Evolutionary conservation across 208 protist species (phyloP).

Genomic region (Crithidia brevicula): DNA sequence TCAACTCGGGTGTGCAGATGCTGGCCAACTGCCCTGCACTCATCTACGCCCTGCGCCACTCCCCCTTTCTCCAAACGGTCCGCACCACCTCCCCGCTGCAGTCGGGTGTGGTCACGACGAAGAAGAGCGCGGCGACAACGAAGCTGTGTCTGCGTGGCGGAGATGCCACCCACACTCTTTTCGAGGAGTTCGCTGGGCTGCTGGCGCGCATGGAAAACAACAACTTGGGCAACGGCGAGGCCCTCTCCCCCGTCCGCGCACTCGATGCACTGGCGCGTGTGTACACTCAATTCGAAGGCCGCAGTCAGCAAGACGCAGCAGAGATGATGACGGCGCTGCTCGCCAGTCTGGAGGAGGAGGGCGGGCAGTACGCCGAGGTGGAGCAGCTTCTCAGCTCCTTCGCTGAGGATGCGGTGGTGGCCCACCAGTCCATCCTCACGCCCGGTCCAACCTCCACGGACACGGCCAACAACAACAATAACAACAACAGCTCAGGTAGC

Average conservation of each 20-base stretch:
- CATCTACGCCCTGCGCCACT: constrained; percentile 65
- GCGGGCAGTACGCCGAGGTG: constrained; percentile 52
- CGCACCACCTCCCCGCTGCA: constrained; percentile 1
- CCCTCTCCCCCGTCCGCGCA: constrained; percentile 52
- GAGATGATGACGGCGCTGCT: constrained; percentile 85
- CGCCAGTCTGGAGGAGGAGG: constrained; percentile 76
- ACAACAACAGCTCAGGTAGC: not conserved
- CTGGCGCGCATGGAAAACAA: constrained; percentile 68
- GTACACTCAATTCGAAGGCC: constrained; percentile 80
- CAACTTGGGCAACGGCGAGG: constrained; percentile 12
- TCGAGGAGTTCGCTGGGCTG: constrained; percentile 51
- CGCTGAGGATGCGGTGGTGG: constrained; percentile 27
- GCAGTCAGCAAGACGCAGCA: constrained; percentile 86
- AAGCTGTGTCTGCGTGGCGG: constrained; percentile 38
- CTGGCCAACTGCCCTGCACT: constrained; percentile 88
- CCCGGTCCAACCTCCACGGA: not conserved
- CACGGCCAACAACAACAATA: not conserved
- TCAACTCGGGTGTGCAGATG: constrained; percentile 96
- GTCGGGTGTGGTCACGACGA: not conserved
- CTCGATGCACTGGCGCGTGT: constrained; percentile 65
- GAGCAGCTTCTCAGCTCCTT: constrained; percentile 57
- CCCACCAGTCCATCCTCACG: not conserved
- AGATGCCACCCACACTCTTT: constrained; percentile 43
- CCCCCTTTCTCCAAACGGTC: constrained; percentile 24
- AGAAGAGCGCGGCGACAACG: constrained; percentile 11